These are phyloP conservation scores for Hippophae rhamnoides DNA, from an alignment of 306 rosid species.

Conservation along the genomic window DNA sequence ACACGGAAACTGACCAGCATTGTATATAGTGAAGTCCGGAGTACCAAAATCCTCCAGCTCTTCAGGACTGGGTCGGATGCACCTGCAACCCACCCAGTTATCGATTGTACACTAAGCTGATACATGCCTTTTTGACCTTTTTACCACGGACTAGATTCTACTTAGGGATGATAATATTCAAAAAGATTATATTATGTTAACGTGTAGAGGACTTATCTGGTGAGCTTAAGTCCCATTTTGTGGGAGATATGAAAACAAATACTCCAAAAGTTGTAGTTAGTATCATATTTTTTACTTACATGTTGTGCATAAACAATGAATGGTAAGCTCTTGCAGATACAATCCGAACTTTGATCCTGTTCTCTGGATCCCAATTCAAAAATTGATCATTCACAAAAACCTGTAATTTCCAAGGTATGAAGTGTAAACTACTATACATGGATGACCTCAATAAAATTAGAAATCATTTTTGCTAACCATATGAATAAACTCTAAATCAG, in stretches of 20 bases:
- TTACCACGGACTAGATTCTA: constrained; percentile 5
- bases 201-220: constrained; percentile 35
- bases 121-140: constrained; percentile 3
- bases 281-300: constrained; percentile 37
- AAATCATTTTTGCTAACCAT: too few species aligned
- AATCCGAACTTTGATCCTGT: constrained; percentile 73
- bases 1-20: constrained; percentile 89
- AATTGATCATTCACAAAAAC: constrained; percentile 78
- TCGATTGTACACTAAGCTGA: constrained; percentile 46
- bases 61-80: constrained; percentile 80
- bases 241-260: constrained; percentile 8
- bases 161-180: constrained; percentile 12
- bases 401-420: constrained; percentile 27
- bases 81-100: constrained; percentile 79
- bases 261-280: constrained; percentile 9
- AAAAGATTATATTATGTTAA: constrained; percentile 6
- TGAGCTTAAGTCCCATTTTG: constrained; percentile 12
- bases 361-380: constrained; percentile 77
- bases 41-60: constrained; percentile 85
- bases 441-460: too few species aligned
- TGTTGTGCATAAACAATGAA: constrained; percentile 91
- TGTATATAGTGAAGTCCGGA: constrained; percentile 94
- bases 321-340: constrained; percentile 89
- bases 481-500: too few species aligned
- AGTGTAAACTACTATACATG: too few species aligned